phyloP scores from a whole-genome alignment of 371 early-diverging fungal genomes.

The Homolaphlyctis polyrhiza region DNA sequence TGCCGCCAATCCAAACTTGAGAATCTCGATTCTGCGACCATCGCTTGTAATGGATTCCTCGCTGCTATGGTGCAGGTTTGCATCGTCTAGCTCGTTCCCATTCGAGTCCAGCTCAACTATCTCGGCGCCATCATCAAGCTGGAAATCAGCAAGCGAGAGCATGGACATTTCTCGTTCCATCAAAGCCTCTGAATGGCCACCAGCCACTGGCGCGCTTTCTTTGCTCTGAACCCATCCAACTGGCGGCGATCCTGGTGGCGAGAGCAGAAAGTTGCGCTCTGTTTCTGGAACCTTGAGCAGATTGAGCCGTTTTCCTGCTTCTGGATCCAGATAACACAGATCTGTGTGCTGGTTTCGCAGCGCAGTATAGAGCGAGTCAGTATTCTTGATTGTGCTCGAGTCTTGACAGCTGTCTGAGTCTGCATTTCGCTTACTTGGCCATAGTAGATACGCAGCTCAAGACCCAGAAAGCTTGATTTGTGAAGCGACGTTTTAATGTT shows the following conservation, averaged over 20 bases:
- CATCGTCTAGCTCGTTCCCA: not conserved
- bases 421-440: slow-evolving; percentile 10
- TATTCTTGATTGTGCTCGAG: not conserved
- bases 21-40: not conserved
- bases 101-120: not conserved
- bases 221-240: slow-evolving; percentile 39
- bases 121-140: not conserved
- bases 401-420: not conserved
- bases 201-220: slow-evolving; percentile 30
- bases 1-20: not conserved
- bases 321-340: slow-evolving; percentile 14
- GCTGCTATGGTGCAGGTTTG: not conserved
- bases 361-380: too few species aligned
- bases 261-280: slow-evolving; percentile 41
- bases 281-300: slow-evolving; percentile 34
- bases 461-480: slow-evolving; percentile 3
- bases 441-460: slow-evolving; percentile 13
- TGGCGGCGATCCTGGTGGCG: slow-evolving; percentile 47
- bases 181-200: slow-evolving; percentile 31
- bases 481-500: slow-evolving; percentile 13
- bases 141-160: slow-evolving; percentile 4
- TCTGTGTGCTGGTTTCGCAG: slow-evolving; percentile 22
- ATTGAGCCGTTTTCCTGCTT: slow-evolving; percentile 9
- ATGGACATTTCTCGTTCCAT: not conserved
- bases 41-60: not conserved